Percentiles rank a stretch among this genome's conserved stretches.
Conservation (phyloP, 192 early-diverging fungal genomes). For the Coemansia pectinata region DNA sequence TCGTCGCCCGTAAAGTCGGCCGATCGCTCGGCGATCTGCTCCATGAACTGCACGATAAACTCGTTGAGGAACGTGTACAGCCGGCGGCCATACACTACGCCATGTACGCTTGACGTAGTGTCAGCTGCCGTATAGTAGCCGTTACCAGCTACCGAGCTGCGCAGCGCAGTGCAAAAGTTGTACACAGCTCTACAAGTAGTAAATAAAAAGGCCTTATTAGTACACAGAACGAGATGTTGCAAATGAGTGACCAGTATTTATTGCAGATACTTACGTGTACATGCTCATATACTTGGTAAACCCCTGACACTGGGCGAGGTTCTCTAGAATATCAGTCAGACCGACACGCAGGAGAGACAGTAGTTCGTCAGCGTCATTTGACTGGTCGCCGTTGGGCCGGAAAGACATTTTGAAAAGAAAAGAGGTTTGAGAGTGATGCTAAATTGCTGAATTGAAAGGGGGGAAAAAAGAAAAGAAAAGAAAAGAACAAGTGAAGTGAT, state of each 20-base stretch:
- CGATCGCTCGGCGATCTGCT: constrained; percentile 56
- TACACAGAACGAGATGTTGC: not conserved
- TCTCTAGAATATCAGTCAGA: constrained; percentile 78
- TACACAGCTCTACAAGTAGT: constrained; percentile 45
- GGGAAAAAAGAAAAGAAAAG: not conserved
- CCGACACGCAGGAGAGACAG: constrained; percentile 78
- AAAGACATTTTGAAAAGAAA: constrained; percentile 4
- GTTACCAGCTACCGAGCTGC: constrained; percentile 22
- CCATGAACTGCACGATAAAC: constrained; percentile 59
- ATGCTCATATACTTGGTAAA: constrained; percentile 71
- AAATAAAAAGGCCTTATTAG: not conserved
- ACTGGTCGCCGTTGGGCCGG: constrained; percentile 9
- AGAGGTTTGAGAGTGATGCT: not conserved
- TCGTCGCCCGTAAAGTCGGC: constrained; percentile 72
- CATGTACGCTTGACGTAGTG: constrained; percentile 46
- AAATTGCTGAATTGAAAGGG: not conserved
- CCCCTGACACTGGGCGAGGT: constrained; percentile 72
- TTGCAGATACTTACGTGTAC: constrained; percentile 65
- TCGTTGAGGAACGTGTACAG: constrained; percentile 65
- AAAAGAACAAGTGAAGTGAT: not conserved
- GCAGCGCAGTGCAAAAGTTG: constrained; percentile 52
- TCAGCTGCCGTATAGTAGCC: constrained; percentile 40
- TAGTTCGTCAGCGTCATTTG: constrained; percentile 56
- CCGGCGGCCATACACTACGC: constrained; percentile 58
- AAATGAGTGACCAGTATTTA: not conserved